These are phyloP conservation scores for Trichoderma koningiopsis DNA, from an alignment of 2,329 filamentous ascomycete genomes.

Conservation along the genomic window DNA sequence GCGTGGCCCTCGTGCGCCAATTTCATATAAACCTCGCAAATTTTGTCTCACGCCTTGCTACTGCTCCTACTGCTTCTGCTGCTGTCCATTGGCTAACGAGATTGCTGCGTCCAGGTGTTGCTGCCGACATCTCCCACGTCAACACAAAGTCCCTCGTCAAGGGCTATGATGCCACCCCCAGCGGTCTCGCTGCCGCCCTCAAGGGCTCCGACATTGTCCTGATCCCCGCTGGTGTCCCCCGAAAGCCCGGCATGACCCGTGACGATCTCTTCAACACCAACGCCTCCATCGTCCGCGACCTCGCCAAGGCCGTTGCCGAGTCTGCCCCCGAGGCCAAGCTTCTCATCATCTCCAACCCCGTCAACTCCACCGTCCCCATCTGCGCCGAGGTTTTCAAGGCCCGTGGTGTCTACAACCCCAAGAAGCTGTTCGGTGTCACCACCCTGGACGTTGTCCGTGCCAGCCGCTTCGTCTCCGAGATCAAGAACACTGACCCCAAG, in stretches of 20 bases:
- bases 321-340: constrained; percentile 90
- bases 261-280: constrained; percentile 99
- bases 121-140: constrained; percentile 97
- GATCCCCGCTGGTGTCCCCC: constrained; percentile 96
- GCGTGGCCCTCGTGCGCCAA: constrained; percentile 25
- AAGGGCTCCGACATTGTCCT: constrained; percentile 91
- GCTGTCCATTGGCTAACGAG: constrained; percentile 24
- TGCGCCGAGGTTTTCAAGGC: constrained; percentile 95
- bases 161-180: constrained; percentile 78
- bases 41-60: neutral
- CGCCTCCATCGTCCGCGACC: constrained; percentile 97
- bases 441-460: constrained; percentile 98
- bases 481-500: constrained; percentile 87
- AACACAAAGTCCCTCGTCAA: constrained; percentile 97
- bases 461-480: constrained; percentile 93
- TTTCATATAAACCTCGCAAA: constrained; percentile 14
- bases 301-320: constrained; percentile 92
- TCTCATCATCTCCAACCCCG: constrained; percentile 97
- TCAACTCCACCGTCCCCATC: constrained; percentile 99
- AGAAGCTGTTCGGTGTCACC: constrained; percentile 98
- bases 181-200: constrained; percentile 76
- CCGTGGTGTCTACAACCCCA: constrained; percentile 96
- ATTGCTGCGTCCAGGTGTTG: constrained; percentile 71
- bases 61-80: too few species aligned
- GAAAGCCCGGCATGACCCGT: constrained; percentile 99